Conservation (phyloP, 2,329 filamentous ascomycete genomes). For the Pseudocercospora pini-densiflorae region DNA sequence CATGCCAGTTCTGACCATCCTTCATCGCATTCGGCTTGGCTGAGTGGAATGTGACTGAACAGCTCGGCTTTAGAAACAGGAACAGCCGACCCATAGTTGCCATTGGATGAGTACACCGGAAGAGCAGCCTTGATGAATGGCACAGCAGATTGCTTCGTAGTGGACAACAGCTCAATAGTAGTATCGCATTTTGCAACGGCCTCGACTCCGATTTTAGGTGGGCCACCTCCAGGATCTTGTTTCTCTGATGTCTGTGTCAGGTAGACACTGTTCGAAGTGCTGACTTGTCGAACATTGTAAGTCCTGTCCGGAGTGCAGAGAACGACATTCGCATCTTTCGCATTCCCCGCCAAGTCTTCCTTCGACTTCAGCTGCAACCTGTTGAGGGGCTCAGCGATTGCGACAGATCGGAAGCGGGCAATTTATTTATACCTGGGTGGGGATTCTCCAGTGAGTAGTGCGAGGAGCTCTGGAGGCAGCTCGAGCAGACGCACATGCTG, state of each 20-base stretch:
- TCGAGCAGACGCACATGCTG: constrained; percentile 64
- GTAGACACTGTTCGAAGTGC: constrained; percentile 68
- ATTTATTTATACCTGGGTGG: constrained; percentile 41
- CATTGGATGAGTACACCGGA: constrained; percentile 44
- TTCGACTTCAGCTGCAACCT: constrained; percentile 48
- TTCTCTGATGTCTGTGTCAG: constrained; percentile 49
- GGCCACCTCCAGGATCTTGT: constrained; percentile 26
- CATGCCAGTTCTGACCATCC: constrained; percentile 58
- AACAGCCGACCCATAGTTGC: constrained; percentile 22
- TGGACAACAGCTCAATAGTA: constrained; percentile 47
- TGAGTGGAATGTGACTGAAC: constrained; percentile 58
- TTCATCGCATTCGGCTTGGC: constrained; percentile 54
- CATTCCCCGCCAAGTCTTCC: constrained; percentile 32
- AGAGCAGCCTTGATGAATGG: constrained; percentile 44
- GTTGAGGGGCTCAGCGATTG: constrained; percentile 24
- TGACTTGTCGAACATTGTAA: constrained; percentile 66
- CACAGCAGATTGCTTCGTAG: constrained; percentile 41
- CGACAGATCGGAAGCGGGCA: constrained; percentile 9
- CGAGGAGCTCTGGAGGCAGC: constrained; percentile 61
- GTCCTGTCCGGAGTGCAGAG: constrained; percentile 63
- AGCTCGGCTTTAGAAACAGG: constrained; percentile 44
- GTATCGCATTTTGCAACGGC: constrained; percentile 51
- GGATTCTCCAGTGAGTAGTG: constrained; percentile 49
- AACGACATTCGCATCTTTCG: constrained; percentile 52
- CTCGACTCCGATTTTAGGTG: constrained; percentile 39